Evolutionary conservation across 345 rosid species (phyloP).

Genomic region (Dimocarpus longan): DNA sequence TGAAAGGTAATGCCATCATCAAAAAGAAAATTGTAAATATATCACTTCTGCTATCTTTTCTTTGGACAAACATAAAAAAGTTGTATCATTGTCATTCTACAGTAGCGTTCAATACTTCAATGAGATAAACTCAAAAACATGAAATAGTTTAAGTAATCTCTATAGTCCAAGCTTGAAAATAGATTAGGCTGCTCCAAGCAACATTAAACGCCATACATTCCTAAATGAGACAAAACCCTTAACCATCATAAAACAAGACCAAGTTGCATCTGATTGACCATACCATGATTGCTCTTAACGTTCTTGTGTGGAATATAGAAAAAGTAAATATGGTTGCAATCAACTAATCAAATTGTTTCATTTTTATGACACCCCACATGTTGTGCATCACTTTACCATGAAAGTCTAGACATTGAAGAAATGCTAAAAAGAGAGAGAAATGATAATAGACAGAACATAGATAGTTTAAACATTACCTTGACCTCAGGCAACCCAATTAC

Average conservation of each 20-base stretch:
- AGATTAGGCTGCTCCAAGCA: neutral
- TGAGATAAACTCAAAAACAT: neutral
- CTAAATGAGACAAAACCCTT: too few species aligned
- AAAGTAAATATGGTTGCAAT: too few species aligned
- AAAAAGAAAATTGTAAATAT: neutral
- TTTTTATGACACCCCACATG: neutral
- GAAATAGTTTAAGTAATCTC: neutral
- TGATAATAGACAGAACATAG: neutral
- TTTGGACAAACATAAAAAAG: neutral
- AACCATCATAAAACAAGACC: neutral
- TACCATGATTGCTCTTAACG: neutral
- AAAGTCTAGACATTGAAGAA: neutral
- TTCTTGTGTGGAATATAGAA: neutral
- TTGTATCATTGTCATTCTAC: neutral
- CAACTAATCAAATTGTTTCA: too few species aligned
- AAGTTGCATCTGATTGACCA: neutral
- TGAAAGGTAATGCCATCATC: slow-evolving; percentile 25
- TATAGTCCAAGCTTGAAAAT: neutral
- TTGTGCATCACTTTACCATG: neutral
- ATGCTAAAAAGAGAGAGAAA: neutral
- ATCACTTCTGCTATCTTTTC: neutral
- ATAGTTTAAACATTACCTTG: slow-evolving; percentile 50
- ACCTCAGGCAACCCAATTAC: slow-evolving; percentile 78
- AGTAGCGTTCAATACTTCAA: neutral
- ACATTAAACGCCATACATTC: neutral